A percentile compares a stretch with the other conserved stretches of the same genome.
phyloP scores from a whole-genome alignment of 257 asterid species.

The Penstemon newberryi region DNA sequence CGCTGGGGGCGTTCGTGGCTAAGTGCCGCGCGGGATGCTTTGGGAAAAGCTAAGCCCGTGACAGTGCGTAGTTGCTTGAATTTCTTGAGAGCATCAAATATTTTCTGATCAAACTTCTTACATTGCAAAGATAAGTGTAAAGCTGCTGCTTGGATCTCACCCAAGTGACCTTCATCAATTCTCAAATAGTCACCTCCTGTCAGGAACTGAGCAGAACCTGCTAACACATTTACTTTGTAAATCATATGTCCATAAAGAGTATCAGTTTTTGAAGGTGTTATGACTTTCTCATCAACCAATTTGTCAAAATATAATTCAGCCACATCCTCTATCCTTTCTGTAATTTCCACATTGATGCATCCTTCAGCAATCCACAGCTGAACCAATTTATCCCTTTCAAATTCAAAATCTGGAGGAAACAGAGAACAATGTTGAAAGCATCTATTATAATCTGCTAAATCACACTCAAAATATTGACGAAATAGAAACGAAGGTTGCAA shows the following conservation, averaged over 20 bases:
- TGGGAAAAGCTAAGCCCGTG: too few species aligned
- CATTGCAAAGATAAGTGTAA: slow-evolving; percentile 36
- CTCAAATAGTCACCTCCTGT: slow-evolving; percentile 26
- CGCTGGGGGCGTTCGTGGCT: too few species aligned
- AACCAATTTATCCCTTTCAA: slow-evolving; percentile 42
- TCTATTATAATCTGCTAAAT: background rate
- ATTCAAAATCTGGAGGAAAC: slow-evolving; percentile 36
- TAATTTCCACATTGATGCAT: slow-evolving; percentile 26
- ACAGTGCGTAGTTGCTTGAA: slow-evolving; percentile 38
- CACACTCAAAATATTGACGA: background rate
- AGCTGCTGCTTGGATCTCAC: slow-evolving; percentile 10
- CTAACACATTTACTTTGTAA: slow-evolving; percentile 36
- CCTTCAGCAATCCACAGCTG: slow-evolving; percentile 57
- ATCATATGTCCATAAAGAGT: slow-evolving; percentile 15
- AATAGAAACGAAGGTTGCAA: background rate
- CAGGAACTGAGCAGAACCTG: slow-evolving; percentile 6
- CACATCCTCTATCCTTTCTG: slow-evolving; percentile 38
- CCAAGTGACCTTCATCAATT: slow-evolving; percentile 24
- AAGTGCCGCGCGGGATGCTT: too few species aligned
- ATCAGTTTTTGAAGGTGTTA: slow-evolving; percentile 31
- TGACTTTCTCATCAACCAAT: slow-evolving; percentile 28
- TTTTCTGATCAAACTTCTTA: slow-evolving; percentile 23
- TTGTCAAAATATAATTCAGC: slow-evolving; percentile 32
- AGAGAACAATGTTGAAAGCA: slow-evolving; percentile 38
- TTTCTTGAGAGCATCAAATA: slow-evolving; percentile 28